Evolutionary conservation across 2,329 filamentous ascomycete species (phyloP).

Genomic region (Xylariaceae sp.): DNA sequence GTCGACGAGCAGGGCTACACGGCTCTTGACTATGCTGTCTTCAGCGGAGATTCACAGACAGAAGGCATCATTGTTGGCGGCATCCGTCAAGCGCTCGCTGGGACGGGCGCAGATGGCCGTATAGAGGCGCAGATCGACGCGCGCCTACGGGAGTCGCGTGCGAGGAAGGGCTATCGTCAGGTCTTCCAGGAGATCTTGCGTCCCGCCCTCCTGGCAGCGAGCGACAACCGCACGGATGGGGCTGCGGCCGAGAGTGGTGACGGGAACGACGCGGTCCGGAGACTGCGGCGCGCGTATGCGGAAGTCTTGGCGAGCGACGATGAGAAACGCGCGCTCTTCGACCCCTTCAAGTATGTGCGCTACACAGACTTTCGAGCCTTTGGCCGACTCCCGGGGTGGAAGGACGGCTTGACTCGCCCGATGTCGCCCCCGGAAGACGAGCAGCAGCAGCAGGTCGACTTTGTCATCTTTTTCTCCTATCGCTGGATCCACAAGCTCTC

Average conservation of each 20-base stretch:
- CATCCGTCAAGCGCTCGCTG: slow-evolving; percentile 8
- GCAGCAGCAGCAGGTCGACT: slow-evolving; percentile 6
- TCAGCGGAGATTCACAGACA: slow-evolving; percentile 19
- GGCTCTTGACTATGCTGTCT: slow-evolving; percentile 30
- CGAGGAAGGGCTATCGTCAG: slow-evolving; percentile 27
- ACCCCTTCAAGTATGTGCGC: slow-evolving; percentile 20
- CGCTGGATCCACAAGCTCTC: slow-evolving; percentile 20
- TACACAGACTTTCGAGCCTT: slow-evolving; percentile 20
- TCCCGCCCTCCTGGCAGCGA: slow-evolving; percentile 23
- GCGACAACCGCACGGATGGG: too few relatives aligned
- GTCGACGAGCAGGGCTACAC: slow-evolving; percentile 28
- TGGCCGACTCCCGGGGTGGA: slow-evolving; percentile 20
- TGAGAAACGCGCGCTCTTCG: slow-evolving; percentile 18
- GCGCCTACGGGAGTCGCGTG: slow-evolving; percentile 12
- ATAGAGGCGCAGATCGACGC: slow-evolving; percentile 15
- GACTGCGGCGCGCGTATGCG: slow-evolving; percentile 18
- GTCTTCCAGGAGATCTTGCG: slow-evolving; percentile 30
- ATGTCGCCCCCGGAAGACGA: slow-evolving; percentile 1
- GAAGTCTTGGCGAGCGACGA: slow-evolving; percentile 13
- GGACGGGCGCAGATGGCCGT: slow-evolving; percentile 5
- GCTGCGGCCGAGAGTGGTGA: too few relatives aligned
- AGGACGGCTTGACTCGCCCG: slow-evolving; percentile 8
- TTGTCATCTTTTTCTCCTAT: slow-evolving; percentile 30
- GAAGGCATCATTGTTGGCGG: slow-evolving; percentile 21
- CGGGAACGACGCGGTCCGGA: slow-evolving; percentile 10